phyloP scores from a whole-genome alignment of 305 asterid species.

The Rubia occidens region DNA sequence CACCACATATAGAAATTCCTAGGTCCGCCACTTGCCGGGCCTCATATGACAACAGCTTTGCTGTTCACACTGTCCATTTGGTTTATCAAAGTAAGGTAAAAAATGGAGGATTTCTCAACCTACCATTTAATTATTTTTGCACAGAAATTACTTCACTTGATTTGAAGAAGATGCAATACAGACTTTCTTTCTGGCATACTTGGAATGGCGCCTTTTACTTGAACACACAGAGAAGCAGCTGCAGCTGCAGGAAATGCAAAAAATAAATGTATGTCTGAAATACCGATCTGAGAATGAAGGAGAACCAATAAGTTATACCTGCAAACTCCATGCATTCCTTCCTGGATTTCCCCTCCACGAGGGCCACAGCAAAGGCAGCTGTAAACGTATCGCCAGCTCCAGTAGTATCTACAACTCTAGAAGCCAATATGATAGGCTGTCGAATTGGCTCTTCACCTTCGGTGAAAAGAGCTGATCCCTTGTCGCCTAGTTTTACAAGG shows the following conservation, averaged over 20 bases:
- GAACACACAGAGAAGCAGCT: conserved; percentile 95
- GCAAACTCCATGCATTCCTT: conserved; percentile 75
- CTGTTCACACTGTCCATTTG: no score
- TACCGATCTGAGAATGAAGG: not conserved
- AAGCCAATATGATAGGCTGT: conserved; percentile 66
- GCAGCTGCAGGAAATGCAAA: conserved; percentile 53
- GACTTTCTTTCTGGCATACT: conserved; percentile 82
- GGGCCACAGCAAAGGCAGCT: conserved; percentile 86
- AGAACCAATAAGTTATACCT: conserved; percentile 31
- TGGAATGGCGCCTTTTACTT: conserved; percentile 96
- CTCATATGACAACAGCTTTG: no score
- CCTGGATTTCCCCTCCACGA: conserved; percentile 73
- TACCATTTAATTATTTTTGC: conserved; percentile 32
- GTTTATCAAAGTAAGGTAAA: not conserved
- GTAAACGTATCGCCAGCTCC: conserved; percentile 99
- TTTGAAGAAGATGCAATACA: conserved; percentile 60
- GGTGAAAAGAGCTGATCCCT: conserved; percentile 69
- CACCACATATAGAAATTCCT: no score
- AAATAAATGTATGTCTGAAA: not conserved
- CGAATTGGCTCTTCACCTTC: conserved; percentile 68
- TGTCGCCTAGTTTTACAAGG: conserved; percentile 80
- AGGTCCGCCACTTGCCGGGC: no score
- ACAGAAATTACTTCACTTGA: conserved; percentile 29
- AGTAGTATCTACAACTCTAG: conserved; percentile 75
- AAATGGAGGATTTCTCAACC: not conserved